A percentile compares a stretch with the other conserved stretches of the same genome.
Conservation (phyloP, 2,329 filamentous ascomycete genomes). For the Fusarium caatingaense region DNA sequence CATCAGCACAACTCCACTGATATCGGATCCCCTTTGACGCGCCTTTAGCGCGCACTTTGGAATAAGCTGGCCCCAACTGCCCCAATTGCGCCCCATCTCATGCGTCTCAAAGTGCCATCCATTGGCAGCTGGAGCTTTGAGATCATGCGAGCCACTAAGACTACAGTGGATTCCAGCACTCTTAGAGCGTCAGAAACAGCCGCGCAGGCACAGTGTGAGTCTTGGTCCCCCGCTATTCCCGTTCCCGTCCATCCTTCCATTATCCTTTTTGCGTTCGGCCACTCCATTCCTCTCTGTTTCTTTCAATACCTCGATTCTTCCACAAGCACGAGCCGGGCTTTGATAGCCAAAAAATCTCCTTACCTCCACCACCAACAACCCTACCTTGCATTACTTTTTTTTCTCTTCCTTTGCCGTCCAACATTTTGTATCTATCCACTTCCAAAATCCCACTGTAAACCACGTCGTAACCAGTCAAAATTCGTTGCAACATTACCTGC, state of each 20-base stretch:
- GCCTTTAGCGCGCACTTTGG: constrained; percentile 38
- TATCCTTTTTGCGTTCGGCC: constrained; percentile 42
- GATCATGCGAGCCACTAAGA: constrained; percentile 29
- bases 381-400: constrained; percentile 16
- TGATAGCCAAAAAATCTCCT: constrained; percentile 46
- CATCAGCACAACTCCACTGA: constrained; percentile 24
- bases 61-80: constrained; percentile 41
- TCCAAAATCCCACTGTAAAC: constrained; percentile 32
- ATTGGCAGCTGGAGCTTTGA: constrained; percentile 24
- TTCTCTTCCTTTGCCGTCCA: constrained; percentile 3
- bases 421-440: constrained; percentile 22
- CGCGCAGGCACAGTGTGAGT: constrained; percentile 41
- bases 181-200: constrained; percentile 32
- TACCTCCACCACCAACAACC: constrained; percentile 40
- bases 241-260: constrained; percentile 44
- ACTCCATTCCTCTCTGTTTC: constrained; percentile 45
- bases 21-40: constrained; percentile 20
- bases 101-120: constrained; percentile 22
- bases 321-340: constrained; percentile 39
- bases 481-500: constrained; percentile 23
- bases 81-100: constrained; percentile 23
- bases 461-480: constrained; percentile 32
- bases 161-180: constrained; percentile 36
- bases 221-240: constrained; percentile 37
- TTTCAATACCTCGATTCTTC: constrained; percentile 27